Evolutionary conservation across 331 rosid genomes (phyloP).

Genomic region (Acacia concinna): DNA sequence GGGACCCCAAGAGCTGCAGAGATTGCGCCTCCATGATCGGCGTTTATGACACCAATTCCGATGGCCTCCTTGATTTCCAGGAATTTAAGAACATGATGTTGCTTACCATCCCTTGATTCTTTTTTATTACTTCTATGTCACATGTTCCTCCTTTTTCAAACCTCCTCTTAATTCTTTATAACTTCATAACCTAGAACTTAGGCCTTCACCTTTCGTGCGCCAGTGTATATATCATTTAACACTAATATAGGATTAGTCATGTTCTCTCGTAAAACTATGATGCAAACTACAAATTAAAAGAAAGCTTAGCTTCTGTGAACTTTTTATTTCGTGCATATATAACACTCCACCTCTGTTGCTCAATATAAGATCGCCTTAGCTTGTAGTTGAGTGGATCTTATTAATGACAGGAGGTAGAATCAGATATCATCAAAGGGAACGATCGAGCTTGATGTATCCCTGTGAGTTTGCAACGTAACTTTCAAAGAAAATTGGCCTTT

Average conservation of each 20-base stretch:
- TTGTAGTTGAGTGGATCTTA: too few relatives aligned
- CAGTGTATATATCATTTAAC: background rate
- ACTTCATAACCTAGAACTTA: background rate
- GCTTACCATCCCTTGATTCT: conserved; percentile 40
- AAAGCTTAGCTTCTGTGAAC: background rate
- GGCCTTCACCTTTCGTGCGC: background rate
- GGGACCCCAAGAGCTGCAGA: conserved; percentile 46
- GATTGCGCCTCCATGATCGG: conserved; percentile 65
- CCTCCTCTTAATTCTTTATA: background rate
- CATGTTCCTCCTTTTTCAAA: background rate
- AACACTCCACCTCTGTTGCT: too few relatives aligned
- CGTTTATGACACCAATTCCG: conserved; percentile 63
- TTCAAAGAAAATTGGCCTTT: too few relatives aligned
- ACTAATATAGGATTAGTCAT: too few relatives aligned
- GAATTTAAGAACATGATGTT: conserved; percentile 89
- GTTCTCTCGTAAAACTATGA: background rate
- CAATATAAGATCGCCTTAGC: too few relatives aligned
- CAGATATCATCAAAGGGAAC: background rate
- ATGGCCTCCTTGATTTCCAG: conserved; percentile 78
- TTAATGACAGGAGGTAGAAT: too few relatives aligned
- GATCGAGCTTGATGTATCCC: background rate
- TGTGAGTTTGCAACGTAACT: background rate
- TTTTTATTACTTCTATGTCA: background rate
- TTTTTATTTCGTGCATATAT: background rate
- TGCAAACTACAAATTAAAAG: background rate